phyloP scores from a whole-genome alignment of 192 early-diverging fungal species.

The Linnemannia zychae region DNA sequence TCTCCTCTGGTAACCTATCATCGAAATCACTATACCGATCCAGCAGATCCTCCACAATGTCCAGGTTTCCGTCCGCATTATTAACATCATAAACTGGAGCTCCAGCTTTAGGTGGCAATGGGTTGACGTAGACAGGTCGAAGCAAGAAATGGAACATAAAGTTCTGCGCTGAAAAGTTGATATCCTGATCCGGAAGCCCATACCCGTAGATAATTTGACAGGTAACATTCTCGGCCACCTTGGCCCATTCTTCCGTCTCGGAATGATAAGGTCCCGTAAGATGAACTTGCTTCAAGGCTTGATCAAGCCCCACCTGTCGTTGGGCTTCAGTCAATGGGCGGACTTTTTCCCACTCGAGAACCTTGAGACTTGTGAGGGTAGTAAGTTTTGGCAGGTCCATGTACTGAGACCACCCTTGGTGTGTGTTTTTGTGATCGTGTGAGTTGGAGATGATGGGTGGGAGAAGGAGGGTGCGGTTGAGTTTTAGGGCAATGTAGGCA shows the following conservation, averaged over 20 bases:
- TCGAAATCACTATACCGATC: constrained; percentile 13
- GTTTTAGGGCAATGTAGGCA: constrained; percentile 16
- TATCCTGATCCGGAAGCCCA: neutral
- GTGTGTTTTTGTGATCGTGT: constrained; percentile 44
- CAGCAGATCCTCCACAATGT: constrained; percentile 29
- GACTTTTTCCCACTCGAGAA: constrained; percentile 37
- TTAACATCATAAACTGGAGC: neutral
- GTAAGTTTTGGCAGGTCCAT: constrained; percentile 36
- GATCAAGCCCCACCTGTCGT: constrained; percentile 20
- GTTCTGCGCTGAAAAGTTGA: constrained; percentile 19
- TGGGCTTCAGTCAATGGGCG: constrained; percentile 31
- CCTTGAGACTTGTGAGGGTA: constrained; percentile 26
- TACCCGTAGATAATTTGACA: constrained; percentile 29
- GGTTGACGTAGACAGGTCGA: neutral
- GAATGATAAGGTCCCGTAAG: neutral
- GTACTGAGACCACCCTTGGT: constrained; percentile 41
- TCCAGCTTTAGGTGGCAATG: neutral
- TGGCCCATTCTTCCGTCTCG: constrained; percentile 11
- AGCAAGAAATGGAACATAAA: constrained; percentile 40
- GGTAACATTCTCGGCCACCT: constrained; percentile 30
- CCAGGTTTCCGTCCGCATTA: neutral
- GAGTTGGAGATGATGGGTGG: constrained; percentile 51
- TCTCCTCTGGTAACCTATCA: neutral
- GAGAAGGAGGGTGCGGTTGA: constrained; percentile 39
- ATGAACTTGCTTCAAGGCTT: neutral